Conservation (phyloP, 768 basidiomycete genomes). For the Leccinum aurantiacum region DNA sequence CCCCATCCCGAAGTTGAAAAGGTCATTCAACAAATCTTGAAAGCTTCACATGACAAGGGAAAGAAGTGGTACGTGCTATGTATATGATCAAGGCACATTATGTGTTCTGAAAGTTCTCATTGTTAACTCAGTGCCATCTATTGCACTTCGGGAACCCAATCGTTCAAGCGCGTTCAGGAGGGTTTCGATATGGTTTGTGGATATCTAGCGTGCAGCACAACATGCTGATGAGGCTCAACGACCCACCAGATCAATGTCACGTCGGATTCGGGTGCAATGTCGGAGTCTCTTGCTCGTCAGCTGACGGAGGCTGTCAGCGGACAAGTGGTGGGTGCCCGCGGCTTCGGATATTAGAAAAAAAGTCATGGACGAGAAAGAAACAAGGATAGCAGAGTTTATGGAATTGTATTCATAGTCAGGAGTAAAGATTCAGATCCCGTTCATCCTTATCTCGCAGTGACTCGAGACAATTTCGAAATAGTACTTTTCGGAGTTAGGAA, state of each 20-base stretch:
- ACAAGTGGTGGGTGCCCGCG: conserved; percentile 3
- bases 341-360: conserved; percentile 14
- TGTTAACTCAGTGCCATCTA: conserved; percentile 43
- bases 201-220: background rate
- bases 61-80: conserved; percentile 60
- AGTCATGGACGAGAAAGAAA: background rate
- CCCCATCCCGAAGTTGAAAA: conserved; percentile 64
- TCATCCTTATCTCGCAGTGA: background rate
- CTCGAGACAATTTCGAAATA: no score
- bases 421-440: background rate
- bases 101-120: background rate
- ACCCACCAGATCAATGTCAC: conserved; percentile 48
- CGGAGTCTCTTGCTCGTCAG: conserved; percentile 32
- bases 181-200: conserved; percentile 52
- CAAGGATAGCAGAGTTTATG: background rate
- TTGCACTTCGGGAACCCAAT: conserved; percentile 46
- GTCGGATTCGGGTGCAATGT: conserved; percentile 44
- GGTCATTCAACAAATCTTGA: conserved; percentile 53
- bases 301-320: conserved; percentile 24
- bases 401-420: background rate
- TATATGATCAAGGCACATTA: background rate
- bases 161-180: conserved; percentile 43
- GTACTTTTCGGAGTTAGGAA: background rate
- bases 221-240: conserved; percentile 1
- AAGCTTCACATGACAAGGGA: conserved; percentile 47